Evolutionary conservation across 441 rosid genomes (phyloP), one percentile per base, ranked within the genome.

Genomic region (Populus trichocarpa): DNA sequence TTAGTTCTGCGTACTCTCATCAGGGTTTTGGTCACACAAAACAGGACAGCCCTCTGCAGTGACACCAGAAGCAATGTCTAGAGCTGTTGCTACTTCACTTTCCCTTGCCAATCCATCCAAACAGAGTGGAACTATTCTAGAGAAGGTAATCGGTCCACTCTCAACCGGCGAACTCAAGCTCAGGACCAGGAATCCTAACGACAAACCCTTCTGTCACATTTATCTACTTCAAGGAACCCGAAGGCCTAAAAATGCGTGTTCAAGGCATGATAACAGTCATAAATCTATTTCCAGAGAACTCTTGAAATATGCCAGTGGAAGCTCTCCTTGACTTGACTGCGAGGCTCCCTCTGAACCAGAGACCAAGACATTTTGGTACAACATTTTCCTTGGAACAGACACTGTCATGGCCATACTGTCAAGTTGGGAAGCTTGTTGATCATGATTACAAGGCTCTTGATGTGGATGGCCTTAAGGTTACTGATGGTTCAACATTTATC

Each of bases 401-500:
- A 90, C 97, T 8, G 97, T 92, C 73, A 90, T 91, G 91, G 92
- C 99, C 20, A 90, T 92, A 67, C n/a, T 92, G 97, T 79, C 90
- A 89, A 67, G 93, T 94, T 59, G 96, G 96, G 30, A 86, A 66
- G 78, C 94, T 94, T 28, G 94, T 92, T 53, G 97, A 94, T 77
- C 83, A 1, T 16, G 88, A 92, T 72, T 92, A 94, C 66, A 89
- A 72, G 81, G 98, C 91, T 71, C 35, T 89, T 75, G 97, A 97
- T 11, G 87, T 94, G 8, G 92, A 92, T 76, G 86, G 86, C 5
- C 81, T 94, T 38, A 81, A 97, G 83, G 92, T 96, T 72, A 84
- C 92, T 70, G 98, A 96, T 73, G 93, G 95, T n/a, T 96, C 99
- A n/a, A 96, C 94, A 7, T 88, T 94, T 81, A 80, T 86, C 73